A percentile compares a stretch with the other conserved stretches of the same genome.
Evolutionary conservation across 2,329 filamentous ascomycete species (phyloP).

Genomic region (Penicillium sp.): DNA sequence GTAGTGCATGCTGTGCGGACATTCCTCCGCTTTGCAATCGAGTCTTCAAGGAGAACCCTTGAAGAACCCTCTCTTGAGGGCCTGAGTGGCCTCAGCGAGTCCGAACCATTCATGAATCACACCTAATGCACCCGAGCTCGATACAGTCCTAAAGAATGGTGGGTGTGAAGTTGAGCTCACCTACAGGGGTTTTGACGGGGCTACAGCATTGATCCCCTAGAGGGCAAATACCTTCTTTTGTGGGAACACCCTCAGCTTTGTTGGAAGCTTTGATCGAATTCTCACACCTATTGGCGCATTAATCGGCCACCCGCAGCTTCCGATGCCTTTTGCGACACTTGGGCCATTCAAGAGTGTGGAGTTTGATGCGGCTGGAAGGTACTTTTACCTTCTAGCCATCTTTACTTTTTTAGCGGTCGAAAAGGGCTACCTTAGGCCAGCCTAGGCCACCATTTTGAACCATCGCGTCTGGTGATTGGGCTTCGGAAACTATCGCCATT

Average conservation of each 20-base stretch:
- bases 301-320: neutral
- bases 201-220: neutral
- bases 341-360: neutral
- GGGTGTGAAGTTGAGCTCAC: neutral
- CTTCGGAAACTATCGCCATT: neutral
- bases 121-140: neutral
- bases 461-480: neutral
- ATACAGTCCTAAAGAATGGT: neutral
- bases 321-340: neutral
- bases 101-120: neutral
- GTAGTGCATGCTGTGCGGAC: constrained; percentile 1
- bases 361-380: neutral
- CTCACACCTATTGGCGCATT: neutral
- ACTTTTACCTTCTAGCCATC: neutral
- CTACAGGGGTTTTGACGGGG: neutral
- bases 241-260: neutral
- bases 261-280: neutral
- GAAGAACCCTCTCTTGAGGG: neutral
- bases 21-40: neutral
- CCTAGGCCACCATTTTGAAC: neutral
- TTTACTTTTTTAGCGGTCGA: neutral
- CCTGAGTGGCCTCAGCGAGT: neutral
- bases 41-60: neutral
- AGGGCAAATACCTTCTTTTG: neutral
- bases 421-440: neutral